Base-by-base conservation (phyloP, 768 basidiomycete genomes). In the Termitomyces sp. region DNA sequence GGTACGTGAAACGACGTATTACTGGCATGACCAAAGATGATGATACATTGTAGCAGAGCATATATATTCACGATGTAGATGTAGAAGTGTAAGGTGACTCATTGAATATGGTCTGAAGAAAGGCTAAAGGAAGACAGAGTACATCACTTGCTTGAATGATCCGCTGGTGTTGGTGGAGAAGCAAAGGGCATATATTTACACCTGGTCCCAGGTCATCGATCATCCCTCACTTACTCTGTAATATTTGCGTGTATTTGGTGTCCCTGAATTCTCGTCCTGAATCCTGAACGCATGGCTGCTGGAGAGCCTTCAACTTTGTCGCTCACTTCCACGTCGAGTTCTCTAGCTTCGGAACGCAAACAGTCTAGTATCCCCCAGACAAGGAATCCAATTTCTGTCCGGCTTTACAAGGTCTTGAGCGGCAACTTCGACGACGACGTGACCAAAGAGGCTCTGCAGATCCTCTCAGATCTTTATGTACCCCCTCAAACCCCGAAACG, bases 391-490 rank as follows among this genome's bases (percentile, higher is more conserved):
- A 80, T 95, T 41, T 85, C 92, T n/a, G 72, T 89, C 0, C 80
- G 94, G 11, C 75, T 96, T n/a, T 94, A 93, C 72, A 97, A 97
- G 72, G 87, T 95, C 59, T 76, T 96, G 20, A 86, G 89, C 36
- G 88, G 88, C 2, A 88, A 81, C 50, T 93, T 88, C 58, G 84
- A 90, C 28, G 91, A 92, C 63, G 77, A 83, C 38, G 82, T 86
- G 6, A 92, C 91, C 1, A 77, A 78, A 28, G 90, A 96, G 64
- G 94, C 93, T 2, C 75, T 97, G 13, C 78, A 82, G 47, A 94
- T 92, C 0, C 82, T 96, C 38, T 92, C 93, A 2, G 84, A 87
- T 16, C 77, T 93, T 51, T 98, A 97, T 68, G 76, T 75, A 0
- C 55, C 71, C 18, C 56, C 71, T 3, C 53, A 45, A 38, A 51